Conservation (phyloP, 2,329 filamentous ascomycete species). For the Ascochyta fabae region DNA sequence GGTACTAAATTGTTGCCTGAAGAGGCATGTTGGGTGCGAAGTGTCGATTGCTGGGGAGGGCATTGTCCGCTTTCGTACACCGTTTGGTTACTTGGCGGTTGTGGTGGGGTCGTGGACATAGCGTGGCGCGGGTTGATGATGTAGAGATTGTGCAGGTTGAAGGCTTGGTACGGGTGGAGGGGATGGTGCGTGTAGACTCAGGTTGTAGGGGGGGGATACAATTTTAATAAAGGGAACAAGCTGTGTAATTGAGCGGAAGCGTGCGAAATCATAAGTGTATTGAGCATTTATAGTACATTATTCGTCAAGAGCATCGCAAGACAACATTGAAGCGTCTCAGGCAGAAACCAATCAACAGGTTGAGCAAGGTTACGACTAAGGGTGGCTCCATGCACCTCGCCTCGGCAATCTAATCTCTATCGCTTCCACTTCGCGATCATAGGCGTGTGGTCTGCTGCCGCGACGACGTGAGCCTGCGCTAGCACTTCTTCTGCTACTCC, state of each 20-base stretch:
- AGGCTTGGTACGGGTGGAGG: neutral
- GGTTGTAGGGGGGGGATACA: neutral
- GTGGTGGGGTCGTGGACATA: neutral
- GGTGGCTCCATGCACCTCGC: slow-evolving; percentile 17
- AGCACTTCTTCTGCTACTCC: slow-evolving; percentile 34
- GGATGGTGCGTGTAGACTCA: neutral
- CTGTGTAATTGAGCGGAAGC: neutral
- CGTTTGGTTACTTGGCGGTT: slow-evolving; percentile 4
- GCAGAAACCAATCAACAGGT: neutral
- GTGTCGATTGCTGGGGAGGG: slow-evolving; percentile 30
- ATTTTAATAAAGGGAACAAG: neutral
- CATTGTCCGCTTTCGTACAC: slow-evolving; percentile 28
- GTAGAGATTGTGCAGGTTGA: neutral
- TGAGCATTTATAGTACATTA: neutral
- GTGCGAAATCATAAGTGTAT: neutral
- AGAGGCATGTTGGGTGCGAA: slow-evolving; percentile 14
- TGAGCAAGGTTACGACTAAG: neutral
- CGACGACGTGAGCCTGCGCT: slow-evolving; percentile 32
- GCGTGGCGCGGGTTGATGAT: neutral
- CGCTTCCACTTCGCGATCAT: slow-evolving; percentile 37
- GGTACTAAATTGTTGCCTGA: slow-evolving; percentile 15
- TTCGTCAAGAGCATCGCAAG: neutral
- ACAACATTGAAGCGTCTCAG: neutral
- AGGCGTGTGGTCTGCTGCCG: slow-evolving; percentile 22
- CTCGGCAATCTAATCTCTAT: slow-evolving; percentile 28